phyloP scores from a whole-genome alignment of 1,284 basidiomycete genomes.

The Peniophora sp. region DNA sequence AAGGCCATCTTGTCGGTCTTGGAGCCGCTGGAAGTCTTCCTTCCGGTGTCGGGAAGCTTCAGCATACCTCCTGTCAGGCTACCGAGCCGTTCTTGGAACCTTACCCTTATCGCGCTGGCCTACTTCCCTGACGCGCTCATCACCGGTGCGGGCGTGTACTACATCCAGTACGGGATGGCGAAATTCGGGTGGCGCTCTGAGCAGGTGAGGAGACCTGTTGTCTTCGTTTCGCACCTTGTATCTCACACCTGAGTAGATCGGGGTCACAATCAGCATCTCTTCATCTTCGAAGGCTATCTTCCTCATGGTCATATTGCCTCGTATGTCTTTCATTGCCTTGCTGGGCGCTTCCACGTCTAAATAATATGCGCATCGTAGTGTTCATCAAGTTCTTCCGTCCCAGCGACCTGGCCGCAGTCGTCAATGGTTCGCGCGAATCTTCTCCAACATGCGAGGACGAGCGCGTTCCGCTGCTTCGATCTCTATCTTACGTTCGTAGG shows the following conservation, averaged over 20 bases:
- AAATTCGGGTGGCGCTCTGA: neutral
- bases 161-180: neutral
- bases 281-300: neutral
- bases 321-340: neutral
- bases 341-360: neutral
- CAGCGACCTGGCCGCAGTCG: neutral
- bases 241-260: neutral
- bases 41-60: neutral
- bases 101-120: neutral
- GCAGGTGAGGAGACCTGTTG: neutral
- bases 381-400: neutral
- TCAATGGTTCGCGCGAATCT: too few relatives aligned
- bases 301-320: neutral
- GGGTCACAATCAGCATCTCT: neutral
- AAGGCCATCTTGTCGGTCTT: neutral
- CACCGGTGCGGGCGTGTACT: neutral
- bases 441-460: too few relatives aligned
- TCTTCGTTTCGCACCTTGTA: neutral
- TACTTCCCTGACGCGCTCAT: constrained; percentile 1
- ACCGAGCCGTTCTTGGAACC: neutral
- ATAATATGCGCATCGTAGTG: neutral
- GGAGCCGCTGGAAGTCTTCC: neutral
- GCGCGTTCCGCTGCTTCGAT: too few relatives aligned
- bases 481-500: too few relatives aligned
- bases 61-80: neutral